Conservation (phyloP, 495 filamentous ascomycete genomes). For the Xylaria scruposa region DNA sequence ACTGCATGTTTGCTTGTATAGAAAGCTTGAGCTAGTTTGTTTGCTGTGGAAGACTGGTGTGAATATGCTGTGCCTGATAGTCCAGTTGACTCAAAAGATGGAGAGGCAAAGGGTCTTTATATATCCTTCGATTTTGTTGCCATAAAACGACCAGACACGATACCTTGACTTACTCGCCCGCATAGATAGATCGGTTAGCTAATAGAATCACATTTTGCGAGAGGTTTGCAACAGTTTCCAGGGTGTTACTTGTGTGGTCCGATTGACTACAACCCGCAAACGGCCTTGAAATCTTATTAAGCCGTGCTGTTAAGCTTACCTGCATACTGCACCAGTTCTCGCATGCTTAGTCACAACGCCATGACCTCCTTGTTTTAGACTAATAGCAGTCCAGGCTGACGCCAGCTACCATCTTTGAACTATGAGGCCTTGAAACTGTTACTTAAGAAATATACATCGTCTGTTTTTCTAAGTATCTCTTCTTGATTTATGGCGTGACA, state of each 20-base stretch:
- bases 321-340: not conserved
- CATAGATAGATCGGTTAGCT: not conserved
- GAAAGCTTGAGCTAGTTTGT: not conserved
- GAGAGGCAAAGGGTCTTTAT: not conserved
- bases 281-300: not conserved
- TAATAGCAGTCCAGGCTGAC: not conserved
- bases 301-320: not conserved
- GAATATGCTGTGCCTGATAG: not conserved
- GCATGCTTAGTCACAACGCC: not conserved
- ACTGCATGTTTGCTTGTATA: not conserved
- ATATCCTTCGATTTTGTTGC: not conserved
- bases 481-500: not conserved
- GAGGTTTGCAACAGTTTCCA: not conserved
- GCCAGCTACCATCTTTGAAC: not conserved
- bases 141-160: not conserved
- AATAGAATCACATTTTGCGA: not conserved
- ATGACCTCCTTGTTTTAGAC: not conserved
- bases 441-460: not conserved
- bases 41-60: too few species aligned
- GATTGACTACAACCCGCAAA: not conserved
- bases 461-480: not conserved
- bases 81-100: not conserved
- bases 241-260: not conserved
- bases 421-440: not conserved
- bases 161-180: not conserved